phyloP scores from a whole-genome alignment of 352 stramenopile genomes.

The Globisporangium nodosum region DNA sequence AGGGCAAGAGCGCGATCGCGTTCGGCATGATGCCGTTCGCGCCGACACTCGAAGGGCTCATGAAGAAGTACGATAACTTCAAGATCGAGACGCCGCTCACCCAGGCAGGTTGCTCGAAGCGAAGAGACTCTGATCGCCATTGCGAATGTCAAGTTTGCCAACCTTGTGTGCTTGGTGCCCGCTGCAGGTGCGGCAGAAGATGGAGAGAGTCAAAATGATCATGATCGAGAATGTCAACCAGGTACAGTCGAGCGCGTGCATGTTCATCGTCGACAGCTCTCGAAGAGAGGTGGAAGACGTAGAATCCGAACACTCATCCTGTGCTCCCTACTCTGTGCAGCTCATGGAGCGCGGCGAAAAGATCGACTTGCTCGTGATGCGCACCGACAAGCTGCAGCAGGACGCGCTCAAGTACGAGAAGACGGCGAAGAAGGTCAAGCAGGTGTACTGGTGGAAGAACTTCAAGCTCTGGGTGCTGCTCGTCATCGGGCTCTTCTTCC shows the following conservation, averaged over 20 bases:
- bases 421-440: slow-evolving; percentile 89
- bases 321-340: slow-evolving; percentile 22
- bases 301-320: too few species aligned
- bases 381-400: slow-evolving; percentile 92
- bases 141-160: not conserved
- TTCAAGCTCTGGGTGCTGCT: slow-evolving; percentile 73
- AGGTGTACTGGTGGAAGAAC: slow-evolving; percentile 87
- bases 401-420: slow-evolving; percentile 97
- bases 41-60: slow-evolving; percentile 49
- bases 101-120: slow-evolving; percentile 21
- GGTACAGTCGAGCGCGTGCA: slow-evolving; percentile 16
- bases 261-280: not conserved
- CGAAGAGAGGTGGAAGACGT: too few species aligned
- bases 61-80: slow-evolving; percentile 85
- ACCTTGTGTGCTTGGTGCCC: not conserved
- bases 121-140: not conserved
- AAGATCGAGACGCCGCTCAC: slow-evolving; percentile 72
- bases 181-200: slow-evolving; percentile 88
- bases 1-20: slow-evolving; percentile 60
- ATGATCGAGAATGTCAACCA: slow-evolving; percentile 99
- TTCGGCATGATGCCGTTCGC: slow-evolving; percentile 68
- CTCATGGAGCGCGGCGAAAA: slow-evolving; percentile 98
- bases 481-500: slow-evolving; percentile 38
- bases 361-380: slow-evolving; percentile 90
- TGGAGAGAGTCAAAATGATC: slow-evolving; percentile 97